Evolutionary conservation across 2,329 filamentous ascomycete genomes (phyloP).

Genomic region (Exophiala aquamarina): DNA sequence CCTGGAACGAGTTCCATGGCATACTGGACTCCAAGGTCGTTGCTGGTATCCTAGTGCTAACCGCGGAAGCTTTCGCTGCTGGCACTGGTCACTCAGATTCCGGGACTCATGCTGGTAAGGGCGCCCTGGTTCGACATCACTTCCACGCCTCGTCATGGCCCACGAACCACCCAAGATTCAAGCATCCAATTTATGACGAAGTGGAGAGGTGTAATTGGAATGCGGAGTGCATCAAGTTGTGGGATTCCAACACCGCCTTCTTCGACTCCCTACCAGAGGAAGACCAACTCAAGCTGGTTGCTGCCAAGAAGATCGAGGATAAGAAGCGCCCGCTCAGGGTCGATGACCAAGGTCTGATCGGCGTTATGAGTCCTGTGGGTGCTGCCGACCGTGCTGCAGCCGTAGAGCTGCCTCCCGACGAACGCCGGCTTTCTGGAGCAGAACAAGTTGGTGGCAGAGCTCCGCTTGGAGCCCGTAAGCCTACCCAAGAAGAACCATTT

Average conservation of each 20-base stretch:
- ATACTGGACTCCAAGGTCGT: conserved; percentile 65
- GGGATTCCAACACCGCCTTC: conserved; percentile 63
- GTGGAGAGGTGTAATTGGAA: conserved; percentile 72
- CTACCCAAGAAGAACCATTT: too few relatives aligned
- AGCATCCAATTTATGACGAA: conserved; percentile 67
- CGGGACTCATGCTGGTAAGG: conserved; percentile 65
- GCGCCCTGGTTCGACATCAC: conserved; percentile 69
- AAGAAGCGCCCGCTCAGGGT: conserved; percentile 1
- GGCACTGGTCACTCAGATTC: conserved; percentile 72
- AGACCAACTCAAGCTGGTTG: conserved; percentile 55
- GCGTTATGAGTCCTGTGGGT: neutral
- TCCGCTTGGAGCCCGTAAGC: too few relatives aligned
- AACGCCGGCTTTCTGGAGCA: neutral
- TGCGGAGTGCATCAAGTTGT: conserved; percentile 60
- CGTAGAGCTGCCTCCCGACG: neutral
- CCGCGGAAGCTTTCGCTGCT: conserved; percentile 71
- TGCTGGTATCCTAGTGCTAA: conserved; percentile 63
- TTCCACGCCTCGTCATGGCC: conserved; percentile 75
- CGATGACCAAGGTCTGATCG: neutral
- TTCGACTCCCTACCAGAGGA: conserved; percentile 60
- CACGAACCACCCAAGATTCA: conserved; percentile 63
- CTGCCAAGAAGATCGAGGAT: conserved; percentile 33
- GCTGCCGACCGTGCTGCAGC: neutral
- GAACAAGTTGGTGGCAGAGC: neutral
- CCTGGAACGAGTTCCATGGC: conserved; percentile 66